Evolutionary conservation across 179 eudicot genomes (phyloP), one percentile per base, ranked within the genome.

Genomic region (Patellifolia procumbens): DNA sequence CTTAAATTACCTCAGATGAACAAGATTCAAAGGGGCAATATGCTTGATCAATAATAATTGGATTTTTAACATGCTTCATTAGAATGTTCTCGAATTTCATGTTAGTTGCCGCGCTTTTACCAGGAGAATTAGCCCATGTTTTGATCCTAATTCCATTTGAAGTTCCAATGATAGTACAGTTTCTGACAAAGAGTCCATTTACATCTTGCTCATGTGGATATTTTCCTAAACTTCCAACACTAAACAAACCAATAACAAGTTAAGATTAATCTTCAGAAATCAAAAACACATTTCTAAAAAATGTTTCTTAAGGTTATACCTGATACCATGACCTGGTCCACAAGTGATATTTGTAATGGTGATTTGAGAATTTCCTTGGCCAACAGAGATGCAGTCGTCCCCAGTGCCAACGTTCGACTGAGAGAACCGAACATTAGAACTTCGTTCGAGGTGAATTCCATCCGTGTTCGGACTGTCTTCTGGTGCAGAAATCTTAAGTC

Each of bases 271-370:
- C 26, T 56, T 29, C 55, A 70, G n/a, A 13, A 22, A 70, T 17
- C 2, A 20, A 2, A 24, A 29, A 19, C 6, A 12, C 32, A 6
- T 34, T 31, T 12, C 1, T 13, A 1, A 17, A 22, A 9, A 34
- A 13, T 20, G 16, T 24, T 58, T 43, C 0, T 1, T 7, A 9
- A 43, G 34, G 70, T 74, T 37, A 29, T 49, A 82, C 85, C 91
- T 88, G 74, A 89, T 86, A 58, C 91, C 93, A 43, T 89, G 93
- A 62, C 93, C 93, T 49, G 93, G 93, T 72, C 93, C 93, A 72
- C 93, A 89, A 24, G 63, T 74, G 53, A 88, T 81, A 48, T 83
- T 80, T 17, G 85, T 62, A 13, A 88, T 76, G 51, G 76, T 78
- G 52, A 89, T 52, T 45, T 79, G 68, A 37, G 83, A 80, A 37